Percentiles rank a stretch among this genome's conserved stretches.
These are phyloP conservation scores for Ulmus americana DNA, from an alignment of 331 rosid species.

Conservation along the genomic window DNA sequence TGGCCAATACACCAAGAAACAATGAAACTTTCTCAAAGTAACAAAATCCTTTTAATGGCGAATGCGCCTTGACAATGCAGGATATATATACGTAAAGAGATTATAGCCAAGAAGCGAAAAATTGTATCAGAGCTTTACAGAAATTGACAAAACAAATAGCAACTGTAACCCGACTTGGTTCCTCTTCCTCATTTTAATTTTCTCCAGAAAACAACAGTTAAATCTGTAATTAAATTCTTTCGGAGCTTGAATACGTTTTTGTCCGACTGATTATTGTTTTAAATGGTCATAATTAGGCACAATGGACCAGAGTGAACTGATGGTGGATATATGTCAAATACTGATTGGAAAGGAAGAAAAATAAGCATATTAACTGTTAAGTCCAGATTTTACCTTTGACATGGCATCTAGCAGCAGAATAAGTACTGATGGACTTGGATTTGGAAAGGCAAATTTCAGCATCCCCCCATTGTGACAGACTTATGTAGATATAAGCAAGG, in stretches of 20 bases:
- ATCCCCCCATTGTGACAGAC: conserved; percentile 62
- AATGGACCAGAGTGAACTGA: background rate
- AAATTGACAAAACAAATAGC: background rate
- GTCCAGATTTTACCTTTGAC: conserved; percentile 45
- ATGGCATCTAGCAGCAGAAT: conserved; percentile 65
- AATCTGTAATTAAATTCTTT: background rate
- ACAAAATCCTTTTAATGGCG: no score
- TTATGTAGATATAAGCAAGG: conserved; percentile 59
- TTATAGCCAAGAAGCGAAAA: no score
- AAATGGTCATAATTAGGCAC: background rate
- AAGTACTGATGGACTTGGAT: conserved; percentile 50
- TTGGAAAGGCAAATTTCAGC: conserved; percentile 72
- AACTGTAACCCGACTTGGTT: no score
- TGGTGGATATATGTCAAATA: background rate
- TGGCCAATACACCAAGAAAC: background rate
- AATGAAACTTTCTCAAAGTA: background rate
- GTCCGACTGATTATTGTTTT: background rate
- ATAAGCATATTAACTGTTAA: background rate
- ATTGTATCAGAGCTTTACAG: background rate
- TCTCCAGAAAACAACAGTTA: background rate
- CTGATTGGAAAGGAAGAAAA: background rate
- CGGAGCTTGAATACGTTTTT: no score
- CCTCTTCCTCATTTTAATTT: no score
- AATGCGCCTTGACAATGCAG: no score
- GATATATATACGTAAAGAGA: no score